A percentile compares a stretch with the other conserved stretches of the same genome.
These are phyloP conservation scores for Erysiphe pulchra DNA, from an alignment of 2,329 filamentous ascomycete species.

Conservation along the genomic window DNA sequence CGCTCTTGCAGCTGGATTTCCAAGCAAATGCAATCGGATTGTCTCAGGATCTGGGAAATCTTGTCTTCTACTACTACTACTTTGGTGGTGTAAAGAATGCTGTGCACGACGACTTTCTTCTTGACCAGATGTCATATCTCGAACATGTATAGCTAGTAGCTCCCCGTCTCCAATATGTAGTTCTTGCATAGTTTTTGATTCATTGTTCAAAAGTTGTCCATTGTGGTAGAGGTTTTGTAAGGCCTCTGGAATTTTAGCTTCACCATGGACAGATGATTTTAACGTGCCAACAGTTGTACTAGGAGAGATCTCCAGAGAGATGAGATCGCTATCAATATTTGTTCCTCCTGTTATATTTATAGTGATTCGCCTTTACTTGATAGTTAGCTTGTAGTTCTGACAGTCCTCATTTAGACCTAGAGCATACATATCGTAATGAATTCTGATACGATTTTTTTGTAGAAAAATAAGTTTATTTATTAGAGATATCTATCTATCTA, in stretches of 20 bases:
- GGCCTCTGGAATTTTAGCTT: constrained; percentile 44
- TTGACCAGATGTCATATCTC: constrained; percentile 22
- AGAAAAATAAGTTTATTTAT: too few relatives aligned
- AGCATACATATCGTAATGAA: too few relatives aligned
- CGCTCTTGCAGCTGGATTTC: constrained; percentile 45
- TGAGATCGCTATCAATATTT: constrained; percentile 34
- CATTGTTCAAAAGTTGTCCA: constrained; percentile 52
- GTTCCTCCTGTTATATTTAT: constrained; percentile 60
- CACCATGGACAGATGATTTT: constrained; percentile 68
- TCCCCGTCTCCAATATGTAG: constrained; percentile 67
- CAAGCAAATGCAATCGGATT: constrained; percentile 58
- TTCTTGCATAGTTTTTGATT: constrained; percentile 57
- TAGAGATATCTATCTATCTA: too few relatives aligned
- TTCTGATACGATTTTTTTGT: too few relatives aligned
- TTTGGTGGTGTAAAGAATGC: constrained; percentile 11
- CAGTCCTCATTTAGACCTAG: neutral
- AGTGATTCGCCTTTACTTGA: constrained; percentile 47
- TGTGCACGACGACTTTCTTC: constrained; percentile 15
- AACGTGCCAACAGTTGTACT: constrained; percentile 67
- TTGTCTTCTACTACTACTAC: constrained; percentile 11
- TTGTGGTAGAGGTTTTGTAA: constrained; percentile 79
- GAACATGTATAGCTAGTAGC: constrained; percentile 71
- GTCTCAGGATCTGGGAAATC: constrained; percentile 46
- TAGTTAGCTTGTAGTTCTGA: constrained; percentile 1
- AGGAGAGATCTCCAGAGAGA: constrained; percentile 57